Evolutionary conservation across 768 basidiomycete species (phyloP), one percentile per base, ranked within the genome.

Genomic region (Trametes maxima): DNA sequence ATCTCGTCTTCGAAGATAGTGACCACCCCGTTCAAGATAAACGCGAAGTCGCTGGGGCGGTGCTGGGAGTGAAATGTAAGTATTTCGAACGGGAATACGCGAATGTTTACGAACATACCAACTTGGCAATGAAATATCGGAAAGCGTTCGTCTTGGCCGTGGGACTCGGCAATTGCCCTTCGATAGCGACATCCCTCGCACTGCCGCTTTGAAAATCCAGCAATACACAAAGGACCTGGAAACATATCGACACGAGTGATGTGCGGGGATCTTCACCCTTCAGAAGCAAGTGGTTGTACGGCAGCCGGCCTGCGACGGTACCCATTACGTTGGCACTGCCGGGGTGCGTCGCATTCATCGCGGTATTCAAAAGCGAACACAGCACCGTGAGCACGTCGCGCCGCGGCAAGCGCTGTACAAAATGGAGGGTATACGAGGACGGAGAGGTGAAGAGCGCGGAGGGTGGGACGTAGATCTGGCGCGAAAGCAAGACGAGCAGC

Each of bases 311-410:
- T 0, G 90, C 85, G 74, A 92, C 85, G 22, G 84, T 80, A 24
- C 84, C 86, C 53, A 92, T 84, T 19, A 80, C 80, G 47, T 78
- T 82, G 44, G 76, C 76, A 46, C 74, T 80, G 22, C 78, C 73
- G 35, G 72, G 66, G 55, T 78, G 79, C 37, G 85, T 74, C 0
- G 88, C 84, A 73, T 89, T 92, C 82, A 92, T 84, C 56, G 87
- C 85, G 11, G 93, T 96, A 71, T 99, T 99, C 60, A 99, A 78
- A 46, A 97, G 77, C 4, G 95, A 98, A 74, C 96, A 99, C 8
- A 99, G 77, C 25, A 98, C 77, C 3, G 95, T 95, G 57, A 99
- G 80, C n/a, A 95, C 88, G 67, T 95, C 84, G 44, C 90, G 84
- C 57, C 94, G 82, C 60, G 88, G 80, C 54, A 86, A 83, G 72